Base-by-base conservation (phyloP, 148 eudicot species). In the Arctostaphylos glauca region DNA sequence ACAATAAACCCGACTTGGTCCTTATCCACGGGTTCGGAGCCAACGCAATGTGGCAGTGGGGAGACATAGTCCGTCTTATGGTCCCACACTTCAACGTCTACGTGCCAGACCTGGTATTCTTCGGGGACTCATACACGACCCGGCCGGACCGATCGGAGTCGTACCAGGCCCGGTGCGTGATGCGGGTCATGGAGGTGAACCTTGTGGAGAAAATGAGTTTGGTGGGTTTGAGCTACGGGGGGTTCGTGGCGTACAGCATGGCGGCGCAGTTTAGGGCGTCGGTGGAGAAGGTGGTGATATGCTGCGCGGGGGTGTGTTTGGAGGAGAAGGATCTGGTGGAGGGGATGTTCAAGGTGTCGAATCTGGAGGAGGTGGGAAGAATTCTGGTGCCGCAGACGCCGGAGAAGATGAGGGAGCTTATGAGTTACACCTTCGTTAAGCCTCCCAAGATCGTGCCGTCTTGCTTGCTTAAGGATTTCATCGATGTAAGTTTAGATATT, bases 151-250 rank as follows among this genome's bases (percentile, higher is more conserved):
- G 98, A 52, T 81, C 92, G n/a, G 97, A 95, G 66, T 48, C 90
- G 59, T 93, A 93, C 77, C 98, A 95, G 85, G 98, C 98, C 43
- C 88, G 85, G 76, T 95, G 94, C 80, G 83, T 95, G 84, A 87
- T 84, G 87, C 79, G 89, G 76, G 91, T 89, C 18, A 83, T 95
- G 90, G 91, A 89, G 79, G 90, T 81, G 38, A 83, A 83, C 54
- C 44, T 78, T n/a, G 93, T 89, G 47, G 74, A 4, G 54, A 86
- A 54, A 81, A 71, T 88, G 85, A 88, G 86, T 13, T 90, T 91
- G 9, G 93, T 87, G 64, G 98, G 98, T 77, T 72, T 95, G 76
- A 95, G 98, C 86, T 95, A 95, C 41, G 98, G 98, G 0, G 98
- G 98, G 19, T 93, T 92, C 46, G 97, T 95, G 86, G 94, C 96